phyloP scores from a whole-genome alignment of 306 rosid species.

The Gastrolobium villosum region DNA sequence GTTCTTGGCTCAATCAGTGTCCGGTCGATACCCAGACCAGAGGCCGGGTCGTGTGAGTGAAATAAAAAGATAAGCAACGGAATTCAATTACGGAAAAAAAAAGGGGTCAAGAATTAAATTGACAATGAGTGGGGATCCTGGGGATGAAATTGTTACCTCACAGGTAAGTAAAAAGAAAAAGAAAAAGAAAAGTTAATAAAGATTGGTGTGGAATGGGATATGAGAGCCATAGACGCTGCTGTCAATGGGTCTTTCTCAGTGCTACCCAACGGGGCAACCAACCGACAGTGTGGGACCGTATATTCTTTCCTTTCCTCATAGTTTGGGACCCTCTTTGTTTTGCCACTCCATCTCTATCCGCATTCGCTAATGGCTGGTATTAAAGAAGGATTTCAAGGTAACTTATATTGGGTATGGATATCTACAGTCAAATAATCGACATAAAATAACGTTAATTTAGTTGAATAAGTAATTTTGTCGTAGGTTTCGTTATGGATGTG shows the following conservation, averaged over 20 bases:
- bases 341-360: constrained; percentile 13
- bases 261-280: constrained; percentile 73
- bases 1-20: constrained; percentile 68
- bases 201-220: constrained; percentile 28
- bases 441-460: not conserved
- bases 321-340: constrained; percentile 43
- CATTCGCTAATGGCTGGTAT: not conserved
- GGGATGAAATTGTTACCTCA: not conserved
- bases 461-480: not conserved
- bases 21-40: constrained; percentile 46
- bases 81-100: constrained; percentile 18
- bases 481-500: not conserved
- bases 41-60: constrained; percentile 22
- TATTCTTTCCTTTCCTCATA: constrained; percentile 21
- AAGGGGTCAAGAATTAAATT: constrained; percentile 42
- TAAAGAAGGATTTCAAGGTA: not conserved
- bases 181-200: constrained; percentile 22
- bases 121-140: constrained; percentile 46
- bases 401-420: not conserved
- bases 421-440: not conserved
- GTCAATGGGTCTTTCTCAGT: constrained; percentile 64
- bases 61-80: constrained; percentile 43
- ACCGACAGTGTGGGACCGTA: constrained; percentile 72
- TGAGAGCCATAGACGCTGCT: constrained; percentile 49
- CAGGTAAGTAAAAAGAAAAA: not conserved